Evolutionary conservation across 2,329 filamentous ascomycete species (phyloP).

Genomic region (Elsinoe perseae): DNA sequence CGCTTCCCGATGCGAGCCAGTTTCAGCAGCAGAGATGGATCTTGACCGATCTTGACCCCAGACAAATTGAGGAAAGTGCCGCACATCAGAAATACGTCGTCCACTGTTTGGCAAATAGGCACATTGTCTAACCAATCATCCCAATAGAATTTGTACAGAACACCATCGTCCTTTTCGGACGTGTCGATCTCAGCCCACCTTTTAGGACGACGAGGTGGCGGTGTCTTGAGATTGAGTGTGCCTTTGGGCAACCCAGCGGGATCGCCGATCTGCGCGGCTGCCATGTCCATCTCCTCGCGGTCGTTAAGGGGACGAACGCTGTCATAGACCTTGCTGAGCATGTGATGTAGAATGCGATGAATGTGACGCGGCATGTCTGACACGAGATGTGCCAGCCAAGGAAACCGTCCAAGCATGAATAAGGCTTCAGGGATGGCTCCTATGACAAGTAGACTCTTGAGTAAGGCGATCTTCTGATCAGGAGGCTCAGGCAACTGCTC

Average conservation of each 20-base stretch:
- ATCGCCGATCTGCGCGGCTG: conserved; percentile 49
- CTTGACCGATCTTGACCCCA: conserved; percentile 82
- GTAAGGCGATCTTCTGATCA: conserved; percentile 79
- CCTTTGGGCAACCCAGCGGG: conserved; percentile 63
- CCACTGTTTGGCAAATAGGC: conserved; percentile 79
- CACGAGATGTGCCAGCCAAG: conserved; percentile 82
- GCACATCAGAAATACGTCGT: conserved; percentile 84
- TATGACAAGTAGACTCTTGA: conserved; percentile 80
- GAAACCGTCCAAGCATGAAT: conserved; percentile 84
- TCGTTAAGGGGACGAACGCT: conserved; percentile 42
- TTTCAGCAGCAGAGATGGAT: conserved; percentile 69
- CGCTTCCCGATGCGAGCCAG: conserved; percentile 75
- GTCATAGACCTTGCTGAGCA: conserved; percentile 66
- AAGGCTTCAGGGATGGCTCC: conserved; percentile 88
- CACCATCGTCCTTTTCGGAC: conserved; percentile 62
- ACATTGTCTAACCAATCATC: conserved; percentile 94
- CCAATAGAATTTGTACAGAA: conserved; percentile 87
- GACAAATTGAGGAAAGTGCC: conserved; percentile 76
- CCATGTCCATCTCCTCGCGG: conserved; percentile 37
- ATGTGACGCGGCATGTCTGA: conserved; percentile 73
- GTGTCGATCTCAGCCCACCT: conserved; percentile 81
- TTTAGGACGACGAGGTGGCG: conserved; percentile 57
- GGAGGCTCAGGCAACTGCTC: conserved; percentile 60
- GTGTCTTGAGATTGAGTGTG: conserved; percentile 52
- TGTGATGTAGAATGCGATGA: conserved; percentile 77